Conservation (phyloP, 108 stramenopile species). For the Nitzschia sp. region DNA sequence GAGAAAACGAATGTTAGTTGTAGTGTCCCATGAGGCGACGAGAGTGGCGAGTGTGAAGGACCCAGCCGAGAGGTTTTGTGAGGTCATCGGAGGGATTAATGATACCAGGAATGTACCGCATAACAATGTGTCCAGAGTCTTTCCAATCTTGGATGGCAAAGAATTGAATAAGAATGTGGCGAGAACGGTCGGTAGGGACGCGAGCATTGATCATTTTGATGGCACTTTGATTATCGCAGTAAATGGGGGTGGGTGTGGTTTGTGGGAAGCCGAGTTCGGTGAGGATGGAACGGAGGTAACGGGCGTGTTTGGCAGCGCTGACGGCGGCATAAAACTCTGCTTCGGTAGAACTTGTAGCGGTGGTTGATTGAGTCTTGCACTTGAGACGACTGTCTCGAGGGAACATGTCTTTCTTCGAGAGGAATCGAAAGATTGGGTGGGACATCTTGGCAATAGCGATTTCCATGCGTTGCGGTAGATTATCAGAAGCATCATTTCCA, state of each 20-base stretch:
- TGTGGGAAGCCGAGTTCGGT: conserved; percentile 30
- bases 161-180: conserved; percentile 22
- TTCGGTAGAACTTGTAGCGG: conserved; percentile 20
- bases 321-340: neutral
- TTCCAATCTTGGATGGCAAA: conserved; percentile 34
- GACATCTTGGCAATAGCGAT: no score
- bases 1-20: neutral
- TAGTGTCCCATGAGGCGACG: conserved; percentile 37
- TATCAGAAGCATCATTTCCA: no score
- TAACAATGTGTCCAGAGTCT: conserved; percentile 6
- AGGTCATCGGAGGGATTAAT: conserved; percentile 31
- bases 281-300: conserved; percentile 30
- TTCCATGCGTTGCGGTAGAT: no score
- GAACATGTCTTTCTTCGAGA: no score
- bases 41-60: conserved; percentile 32
- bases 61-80: conserved; percentile 39
- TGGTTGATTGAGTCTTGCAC: conserved; percentile 21
- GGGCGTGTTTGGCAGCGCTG: conserved; percentile 3
- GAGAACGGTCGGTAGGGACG: conserved; percentile 16
- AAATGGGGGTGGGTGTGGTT: conserved; percentile 24
- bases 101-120: conserved; percentile 22
- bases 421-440: no score
- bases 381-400: no score
- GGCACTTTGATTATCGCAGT: conserved; percentile 14
- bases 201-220: conserved; percentile 20